Evolutionary conservation across 139 green algal genomes (phyloP), one percentile per base, ranked within the genome.

Genomic region (Zygnema circumcarinatum): DNA sequence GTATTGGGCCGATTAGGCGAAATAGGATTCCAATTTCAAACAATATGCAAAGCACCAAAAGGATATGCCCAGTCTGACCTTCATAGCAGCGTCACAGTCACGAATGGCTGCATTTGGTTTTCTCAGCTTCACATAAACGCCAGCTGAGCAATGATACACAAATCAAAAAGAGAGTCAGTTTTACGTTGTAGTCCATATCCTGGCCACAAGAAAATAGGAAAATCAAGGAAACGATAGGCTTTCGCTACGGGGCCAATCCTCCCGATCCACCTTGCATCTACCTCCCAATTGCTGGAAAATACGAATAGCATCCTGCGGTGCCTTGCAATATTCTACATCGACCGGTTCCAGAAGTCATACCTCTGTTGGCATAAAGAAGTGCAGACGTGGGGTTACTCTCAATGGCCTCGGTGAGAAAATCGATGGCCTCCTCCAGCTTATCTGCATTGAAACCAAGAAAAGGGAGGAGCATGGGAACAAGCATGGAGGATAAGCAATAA

Each of bases 101-200:
- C 76, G 47, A 32, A 90, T 86, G 41, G 85, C 85, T 38, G 85
- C 85, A 36, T 90, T 90, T 39, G 85, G 85, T 79, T 90, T 90
- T 67, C 74, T 87, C 76, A 79, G 33, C 38, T 72, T 73, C 33
- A 84, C 74, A 47, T 76, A 89, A 2, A 76, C 84, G 0, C 72
- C 41, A 41, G 84, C 84, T 86, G 53, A 56, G 54, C 21, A 74
- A 32, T n/a, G 41, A 2, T 47, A 36, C 39, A 69, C 7, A 16
- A 83, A 39, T 33, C 75, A 83, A 83, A 83, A 83, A 38, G 29
- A 20, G 72, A 79, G 38, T 79, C 72, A 35, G 33, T 32, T 79
- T 32, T 72, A n/a, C n/a, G n/a, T n/a, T n/a, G n/a, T n/a, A n/a
- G n/a, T n/a, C n/a, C n/a, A n/a, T n/a, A n/a, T n/a, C n/a, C n/a